phyloP scores from a whole-genome alignment of 2,329 filamentous ascomycete species.

The Talaromyces islandicus region DNA sequence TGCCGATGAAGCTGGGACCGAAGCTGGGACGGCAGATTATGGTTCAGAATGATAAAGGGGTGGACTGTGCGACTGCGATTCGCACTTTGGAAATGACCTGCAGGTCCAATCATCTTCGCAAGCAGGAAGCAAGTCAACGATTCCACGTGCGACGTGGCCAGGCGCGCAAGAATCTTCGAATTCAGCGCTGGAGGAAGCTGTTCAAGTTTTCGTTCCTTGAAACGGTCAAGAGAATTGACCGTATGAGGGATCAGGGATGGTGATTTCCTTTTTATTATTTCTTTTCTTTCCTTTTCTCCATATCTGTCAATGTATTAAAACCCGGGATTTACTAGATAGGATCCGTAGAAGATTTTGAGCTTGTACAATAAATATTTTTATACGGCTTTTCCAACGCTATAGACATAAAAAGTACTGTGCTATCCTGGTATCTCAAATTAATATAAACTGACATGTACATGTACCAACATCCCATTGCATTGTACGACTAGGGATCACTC shows the following conservation, averaged over 20 bases:
- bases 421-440: neutral
- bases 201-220: constrained; percentile 40
- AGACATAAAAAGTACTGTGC: neutral
- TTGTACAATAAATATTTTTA: neutral
- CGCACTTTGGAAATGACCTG: constrained; percentile 21
- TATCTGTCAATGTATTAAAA: neutral
- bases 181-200: constrained; percentile 36
- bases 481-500: neutral
- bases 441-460: neutral
- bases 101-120: constrained; percentile 27
- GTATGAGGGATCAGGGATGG: constrained; percentile 43
- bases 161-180: constrained; percentile 33
- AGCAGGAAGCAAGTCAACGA: constrained; percentile 27
- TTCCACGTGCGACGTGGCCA: constrained; percentile 39
- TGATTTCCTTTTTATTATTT: constrained; percentile 18
- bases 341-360: neutral
- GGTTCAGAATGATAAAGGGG: constrained; percentile 28
- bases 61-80: constrained; percentile 24
- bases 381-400: neutral
- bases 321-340: neutral
- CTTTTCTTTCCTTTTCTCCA: neutral
- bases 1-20: constrained; percentile 26
- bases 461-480: neutral
- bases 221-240: constrained; percentile 37
- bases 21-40: constrained; percentile 29